A percentile compares a stretch with the other conserved stretches of the same genome.
Conservation (phyloP, 805 yeast species). For the Wickerhamiella azymoides region DNA sequence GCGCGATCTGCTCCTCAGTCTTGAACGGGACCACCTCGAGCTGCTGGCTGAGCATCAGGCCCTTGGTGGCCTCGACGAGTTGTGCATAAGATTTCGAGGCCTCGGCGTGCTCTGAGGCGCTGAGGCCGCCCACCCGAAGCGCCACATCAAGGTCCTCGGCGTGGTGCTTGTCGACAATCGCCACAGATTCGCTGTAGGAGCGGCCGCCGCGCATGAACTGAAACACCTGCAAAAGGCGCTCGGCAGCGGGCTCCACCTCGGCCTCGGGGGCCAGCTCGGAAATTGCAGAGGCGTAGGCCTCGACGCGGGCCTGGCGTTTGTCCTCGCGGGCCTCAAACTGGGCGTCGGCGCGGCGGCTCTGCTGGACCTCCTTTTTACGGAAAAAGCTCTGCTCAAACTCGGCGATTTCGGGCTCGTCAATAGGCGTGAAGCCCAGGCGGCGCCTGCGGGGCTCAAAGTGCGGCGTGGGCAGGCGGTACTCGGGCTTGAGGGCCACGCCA, state of each 20-base stretch:
- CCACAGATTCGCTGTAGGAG: conserved; percentile 39
- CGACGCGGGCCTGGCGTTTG: conserved; percentile 25
- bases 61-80: conserved; percentile 29
- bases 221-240: conserved; percentile 41
- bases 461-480: conserved; percentile 61
- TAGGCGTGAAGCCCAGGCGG: conserved; percentile 58
- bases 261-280: conserved; percentile 18
- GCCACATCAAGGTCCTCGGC: conserved; percentile 29
- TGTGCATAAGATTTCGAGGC: conserved; percentile 15
- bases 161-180: conserved; percentile 40
- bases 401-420: conserved; percentile 39
- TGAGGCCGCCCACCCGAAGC: conserved; percentile 19
- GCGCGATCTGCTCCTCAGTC: conserved; percentile 4
- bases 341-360: conserved; percentile 37
- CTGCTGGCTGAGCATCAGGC: conserved; percentile 27
- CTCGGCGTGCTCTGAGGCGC: conserved; percentile 23
- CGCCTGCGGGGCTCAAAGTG: conserved; percentile 84
- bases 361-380: conserved; percentile 53
- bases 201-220: conserved; percentile 49
- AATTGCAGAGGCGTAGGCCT: conserved; percentile 25
- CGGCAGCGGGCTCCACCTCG: conserved; percentile 19
- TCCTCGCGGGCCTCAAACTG: conserved; percentile 30
- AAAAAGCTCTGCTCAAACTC: conserved; percentile 44
- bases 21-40: conserved; percentile 21
- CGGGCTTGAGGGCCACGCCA: conserved; percentile 65